phyloP scores from a whole-genome alignment of 2,329 filamentous ascomycete genomes.

The Emergomyces orientalis region DNA sequence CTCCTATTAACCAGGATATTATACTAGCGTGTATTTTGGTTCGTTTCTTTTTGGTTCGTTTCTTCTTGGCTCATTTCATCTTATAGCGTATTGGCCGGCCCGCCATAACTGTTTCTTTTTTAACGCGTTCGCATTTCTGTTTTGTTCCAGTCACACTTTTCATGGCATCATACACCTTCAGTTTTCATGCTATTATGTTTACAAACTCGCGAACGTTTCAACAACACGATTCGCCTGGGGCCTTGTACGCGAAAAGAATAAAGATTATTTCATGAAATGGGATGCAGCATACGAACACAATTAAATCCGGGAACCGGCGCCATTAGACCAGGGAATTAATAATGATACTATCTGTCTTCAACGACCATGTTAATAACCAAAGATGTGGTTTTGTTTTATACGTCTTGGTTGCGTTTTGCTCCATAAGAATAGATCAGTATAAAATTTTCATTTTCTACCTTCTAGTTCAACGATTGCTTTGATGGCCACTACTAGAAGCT shows the following conservation, averaged over 20 bases:
- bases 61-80: neutral
- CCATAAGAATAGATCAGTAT: neutral
- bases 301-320: neutral
- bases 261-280: conserved; percentile 23
- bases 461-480: neutral
- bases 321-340: neutral
- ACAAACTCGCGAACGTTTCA: conserved; percentile 9
- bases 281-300: neutral
- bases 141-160: neutral
- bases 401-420: neutral
- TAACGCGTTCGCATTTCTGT: neutral
- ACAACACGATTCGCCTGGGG: conserved; percentile 8
- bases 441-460: neutral
- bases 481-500: neutral
- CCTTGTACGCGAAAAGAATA: conserved; percentile 44
- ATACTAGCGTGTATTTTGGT: neutral
- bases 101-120: neutral
- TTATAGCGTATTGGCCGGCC: neutral
- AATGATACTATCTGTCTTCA: conserved; percentile 17
- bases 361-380: conserved; percentile 13
- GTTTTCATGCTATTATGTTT: neutral
- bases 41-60: neutral
- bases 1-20: neutral
- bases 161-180: neutral
- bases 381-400: neutral